These are phyloP conservation scores for Microsporum audouinii DNA, from an alignment of 2,329 filamentous ascomycete species.

Conservation along the genomic window DNA sequence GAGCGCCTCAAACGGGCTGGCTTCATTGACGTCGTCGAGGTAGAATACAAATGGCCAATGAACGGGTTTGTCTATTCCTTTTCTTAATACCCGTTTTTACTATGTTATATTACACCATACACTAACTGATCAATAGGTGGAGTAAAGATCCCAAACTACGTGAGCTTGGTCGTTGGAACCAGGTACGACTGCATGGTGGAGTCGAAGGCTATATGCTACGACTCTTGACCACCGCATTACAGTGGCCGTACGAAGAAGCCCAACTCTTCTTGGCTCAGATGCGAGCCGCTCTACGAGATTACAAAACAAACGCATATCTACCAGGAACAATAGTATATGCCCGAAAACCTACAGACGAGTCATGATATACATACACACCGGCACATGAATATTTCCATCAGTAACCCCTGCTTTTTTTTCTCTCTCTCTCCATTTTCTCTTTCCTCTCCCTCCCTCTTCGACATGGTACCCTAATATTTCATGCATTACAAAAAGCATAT, in stretches of 20 bases:
- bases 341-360: conserved; percentile 2
- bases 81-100: not conserved
- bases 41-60: conserved; percentile 32
- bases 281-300: conserved; percentile 11
- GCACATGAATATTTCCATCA: not conserved
- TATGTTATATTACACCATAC: not conserved
- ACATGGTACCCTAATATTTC: not conserved
- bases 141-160: conserved; percentile 22
- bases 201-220: conserved; percentile 7
- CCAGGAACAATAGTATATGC: conserved; percentile 7
- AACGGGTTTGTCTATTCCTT: conserved; percentile 2
- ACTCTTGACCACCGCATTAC: conserved; percentile 5
- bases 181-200: conserved; percentile 5
- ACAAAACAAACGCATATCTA: conserved; percentile 14
- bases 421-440: not conserved
- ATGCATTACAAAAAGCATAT: not conserved
- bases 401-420: not conserved
- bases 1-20: conserved; percentile 27
- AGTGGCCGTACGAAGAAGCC: conserved; percentile 18
- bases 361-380: not conserved
- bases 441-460: not conserved
- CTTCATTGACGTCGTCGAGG: conserved; percentile 36
- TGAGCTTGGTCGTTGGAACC: conserved; percentile 5
- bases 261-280: conserved; percentile 5
- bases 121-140: conserved; percentile 24